phyloP scores from a whole-genome alignment of 2,329 filamentous ascomycete genomes.

The Aureobasidium sp. region DNA sequence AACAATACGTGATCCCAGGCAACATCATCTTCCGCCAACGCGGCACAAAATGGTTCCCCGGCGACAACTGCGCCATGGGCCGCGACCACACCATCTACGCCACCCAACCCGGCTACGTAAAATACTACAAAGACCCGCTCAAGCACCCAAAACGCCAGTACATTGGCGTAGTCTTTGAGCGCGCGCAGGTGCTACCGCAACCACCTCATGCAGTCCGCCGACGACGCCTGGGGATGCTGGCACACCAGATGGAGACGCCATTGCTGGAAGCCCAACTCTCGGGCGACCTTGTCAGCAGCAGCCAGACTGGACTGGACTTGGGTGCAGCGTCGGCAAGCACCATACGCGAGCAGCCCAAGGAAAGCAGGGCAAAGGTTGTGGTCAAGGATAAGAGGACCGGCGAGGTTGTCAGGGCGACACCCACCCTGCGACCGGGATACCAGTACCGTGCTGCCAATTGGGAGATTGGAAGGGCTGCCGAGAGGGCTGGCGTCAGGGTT shows the following conservation, averaged over 20 bases:
- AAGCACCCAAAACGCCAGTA: slow-evolving; percentile 82
- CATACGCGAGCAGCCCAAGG: slow-evolving; percentile 20
- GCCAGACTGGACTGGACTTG: slow-evolving; percentile 17
- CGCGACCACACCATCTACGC: slow-evolving; percentile 95
- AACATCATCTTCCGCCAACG: slow-evolving; percentile 98
- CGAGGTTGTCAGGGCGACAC: slow-evolving; percentile 24
- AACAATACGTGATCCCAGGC: slow-evolving; percentile 87
- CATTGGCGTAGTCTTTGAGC: slow-evolving; percentile 87
- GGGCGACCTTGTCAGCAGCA: slow-evolving; percentile 18
- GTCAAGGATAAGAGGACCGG: slow-evolving; percentile 24
- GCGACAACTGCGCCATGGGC: slow-evolving; percentile 91
- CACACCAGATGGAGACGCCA: slow-evolving; percentile 33
- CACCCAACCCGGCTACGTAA: slow-evolving; percentile 78
- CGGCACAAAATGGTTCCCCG: slow-evolving; percentile 88
- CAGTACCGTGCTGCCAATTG: slow-evolving; percentile 60
- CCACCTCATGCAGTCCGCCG: slow-evolving; percentile 65
- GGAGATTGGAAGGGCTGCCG: slow-evolving; percentile 58
- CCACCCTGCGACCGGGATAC: slow-evolving; percentile 49
- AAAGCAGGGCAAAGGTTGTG: slow-evolving; percentile 20
- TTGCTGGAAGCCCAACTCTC: not conserved
- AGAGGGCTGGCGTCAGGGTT: slow-evolving; percentile 53
- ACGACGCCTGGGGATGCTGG: slow-evolving; percentile 68
- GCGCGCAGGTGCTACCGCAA: slow-evolving; percentile 71
- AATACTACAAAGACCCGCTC: slow-evolving; percentile 87
- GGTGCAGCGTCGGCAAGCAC: slow-evolving; percentile 20